Evolutionary conservation across 2,329 filamentous ascomycete genomes (phyloP).

Genomic region (Colletotrichum horii): DNA sequence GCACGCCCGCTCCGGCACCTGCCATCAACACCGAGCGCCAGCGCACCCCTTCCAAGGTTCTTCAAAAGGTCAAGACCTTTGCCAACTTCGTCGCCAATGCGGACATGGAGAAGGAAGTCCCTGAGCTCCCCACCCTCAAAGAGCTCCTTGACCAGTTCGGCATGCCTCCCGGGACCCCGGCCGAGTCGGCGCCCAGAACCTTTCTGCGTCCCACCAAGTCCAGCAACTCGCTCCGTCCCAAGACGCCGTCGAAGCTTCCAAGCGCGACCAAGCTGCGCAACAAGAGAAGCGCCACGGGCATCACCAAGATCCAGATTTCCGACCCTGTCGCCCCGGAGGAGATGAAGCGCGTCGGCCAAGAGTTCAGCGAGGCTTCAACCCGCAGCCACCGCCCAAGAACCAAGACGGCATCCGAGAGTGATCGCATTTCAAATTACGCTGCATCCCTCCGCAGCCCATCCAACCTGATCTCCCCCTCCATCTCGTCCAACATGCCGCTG

Average conservation of each 20-base stretch:
- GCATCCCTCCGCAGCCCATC: not conserved
- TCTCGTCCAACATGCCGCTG: slow-evolving; percentile 2
- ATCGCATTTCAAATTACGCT: not conserved
- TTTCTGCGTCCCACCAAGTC: slow-evolving; percentile 11
- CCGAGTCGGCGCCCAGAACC: not conserved
- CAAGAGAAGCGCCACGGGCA: slow-evolving; percentile 12
- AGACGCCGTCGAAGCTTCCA: not conserved
- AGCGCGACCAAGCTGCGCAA: slow-evolving; percentile 14
- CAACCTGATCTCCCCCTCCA: not conserved
- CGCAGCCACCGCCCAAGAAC: not conserved
- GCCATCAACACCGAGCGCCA: not conserved
- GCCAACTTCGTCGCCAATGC: not conserved
- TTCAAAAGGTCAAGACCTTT: slow-evolving; percentile 20
- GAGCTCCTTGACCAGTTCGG: slow-evolving; percentile 15
- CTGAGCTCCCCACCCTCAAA: slow-evolving; percentile 4
- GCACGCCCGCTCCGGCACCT: not conserved
- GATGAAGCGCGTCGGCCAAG: not conserved
- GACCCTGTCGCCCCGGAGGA: slow-evolving; percentile 11
- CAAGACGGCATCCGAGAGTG: not conserved
- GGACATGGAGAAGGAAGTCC: slow-evolving; percentile 4
- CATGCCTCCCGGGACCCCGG: not conserved
- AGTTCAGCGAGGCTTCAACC: not conserved
- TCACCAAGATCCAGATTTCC: slow-evolving; percentile 19
- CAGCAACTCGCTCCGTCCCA: slow-evolving; percentile 8
- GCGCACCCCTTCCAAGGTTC: slow-evolving; percentile 8